Conservation (phyloP, 2,329 filamentous ascomycete genomes). For the Podosphaera fusca region DNA sequence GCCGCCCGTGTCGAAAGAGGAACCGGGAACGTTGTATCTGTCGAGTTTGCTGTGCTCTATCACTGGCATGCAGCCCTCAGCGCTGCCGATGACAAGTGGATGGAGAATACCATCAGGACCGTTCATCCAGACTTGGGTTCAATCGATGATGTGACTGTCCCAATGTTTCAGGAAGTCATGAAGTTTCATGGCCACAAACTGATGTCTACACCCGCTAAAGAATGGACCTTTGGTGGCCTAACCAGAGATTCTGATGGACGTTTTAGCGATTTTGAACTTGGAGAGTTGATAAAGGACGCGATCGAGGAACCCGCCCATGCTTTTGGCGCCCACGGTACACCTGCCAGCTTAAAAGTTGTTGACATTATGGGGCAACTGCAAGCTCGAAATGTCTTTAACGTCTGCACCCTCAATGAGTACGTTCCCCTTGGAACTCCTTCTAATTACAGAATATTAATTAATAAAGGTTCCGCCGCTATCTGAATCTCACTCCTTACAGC, state of each 20-base stretch:
- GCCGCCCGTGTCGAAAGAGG: conserved; percentile 20
- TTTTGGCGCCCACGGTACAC: conserved; percentile 27
- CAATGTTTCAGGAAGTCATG: conserved; percentile 22
- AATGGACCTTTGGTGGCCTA: conserved; percentile 22
- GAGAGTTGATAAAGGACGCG: conserved; percentile 22
- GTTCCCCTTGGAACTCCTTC: conserved; percentile 2
- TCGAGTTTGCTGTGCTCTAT: conserved; percentile 24
- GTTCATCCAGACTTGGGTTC: conserved; percentile 19
- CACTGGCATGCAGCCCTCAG: conserved; percentile 24
- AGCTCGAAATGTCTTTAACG: conserved; percentile 23
- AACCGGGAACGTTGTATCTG: conserved; percentile 22
- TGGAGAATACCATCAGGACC: conserved; percentile 19
- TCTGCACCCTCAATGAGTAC: conserved; percentile 29
- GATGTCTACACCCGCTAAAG: conserved; percentile 15
- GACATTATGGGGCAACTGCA: conserved; percentile 25
- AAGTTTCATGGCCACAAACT: conserved; percentile 18
- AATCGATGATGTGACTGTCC: conserved; percentile 20
- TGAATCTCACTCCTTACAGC: conserved; percentile 25
- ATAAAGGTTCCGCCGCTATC: conserved; percentile 25
- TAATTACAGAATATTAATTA: not conserved
- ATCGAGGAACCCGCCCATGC: conserved; percentile 26
- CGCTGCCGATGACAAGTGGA: conserved; percentile 23
- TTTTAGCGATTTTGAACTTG: conserved; percentile 22
- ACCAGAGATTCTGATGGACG: conserved; percentile 20
- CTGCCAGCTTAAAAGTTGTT: conserved; percentile 22